These are phyloP conservation scores for Cyberlindnera subsufficiens DNA, from an alignment of 805 yeast species.

Conservation along the genomic window DNA sequence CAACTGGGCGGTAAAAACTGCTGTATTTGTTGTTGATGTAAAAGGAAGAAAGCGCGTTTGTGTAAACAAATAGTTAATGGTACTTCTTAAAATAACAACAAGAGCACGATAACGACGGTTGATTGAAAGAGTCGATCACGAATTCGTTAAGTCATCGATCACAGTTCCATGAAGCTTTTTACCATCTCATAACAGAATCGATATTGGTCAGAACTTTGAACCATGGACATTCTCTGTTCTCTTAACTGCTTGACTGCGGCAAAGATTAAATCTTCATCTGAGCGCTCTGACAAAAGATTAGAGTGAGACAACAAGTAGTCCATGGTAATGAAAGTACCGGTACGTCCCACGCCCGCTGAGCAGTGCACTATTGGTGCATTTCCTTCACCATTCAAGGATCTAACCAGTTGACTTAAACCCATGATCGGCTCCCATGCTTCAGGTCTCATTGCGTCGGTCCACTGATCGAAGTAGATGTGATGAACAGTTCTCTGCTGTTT, in stretches of 20 bases:
- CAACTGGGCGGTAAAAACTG: slow-evolving; percentile 1
- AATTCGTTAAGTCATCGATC: not conserved
- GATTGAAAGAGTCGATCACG: no score
- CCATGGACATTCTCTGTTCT: slow-evolving; percentile 42
- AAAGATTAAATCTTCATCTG: slow-evolving; percentile 31
- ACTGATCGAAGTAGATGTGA: slow-evolving; percentile 70
- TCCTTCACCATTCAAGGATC: slow-evolving; percentile 18
- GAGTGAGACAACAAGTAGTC: slow-evolving; percentile 38
- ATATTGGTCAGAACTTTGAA: slow-evolving; percentile 42
- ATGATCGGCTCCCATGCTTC: slow-evolving; percentile 30
- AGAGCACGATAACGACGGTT: no score
- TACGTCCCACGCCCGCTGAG: slow-evolving; percentile 95
- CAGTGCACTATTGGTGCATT: slow-evolving; percentile 74
- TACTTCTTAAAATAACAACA: no score
- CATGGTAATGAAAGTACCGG: slow-evolving; percentile 79
- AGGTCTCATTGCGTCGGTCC: slow-evolving; percentile 82
- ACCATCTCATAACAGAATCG: slow-evolving; percentile 36
- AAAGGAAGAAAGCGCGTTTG: no score
- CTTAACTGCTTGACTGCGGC: slow-evolving; percentile 35
- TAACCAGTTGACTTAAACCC: slow-evolving; percentile 25
- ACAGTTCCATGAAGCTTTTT: not conserved
- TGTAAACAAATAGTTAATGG: no score
- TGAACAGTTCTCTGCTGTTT: slow-evolving; percentile 35
- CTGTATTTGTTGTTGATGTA: no score
- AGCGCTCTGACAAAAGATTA: not conserved